Evolutionary conservation across 164 flowering plant species (phyloP).

Genomic region (Liriodendron chinense): DNA sequence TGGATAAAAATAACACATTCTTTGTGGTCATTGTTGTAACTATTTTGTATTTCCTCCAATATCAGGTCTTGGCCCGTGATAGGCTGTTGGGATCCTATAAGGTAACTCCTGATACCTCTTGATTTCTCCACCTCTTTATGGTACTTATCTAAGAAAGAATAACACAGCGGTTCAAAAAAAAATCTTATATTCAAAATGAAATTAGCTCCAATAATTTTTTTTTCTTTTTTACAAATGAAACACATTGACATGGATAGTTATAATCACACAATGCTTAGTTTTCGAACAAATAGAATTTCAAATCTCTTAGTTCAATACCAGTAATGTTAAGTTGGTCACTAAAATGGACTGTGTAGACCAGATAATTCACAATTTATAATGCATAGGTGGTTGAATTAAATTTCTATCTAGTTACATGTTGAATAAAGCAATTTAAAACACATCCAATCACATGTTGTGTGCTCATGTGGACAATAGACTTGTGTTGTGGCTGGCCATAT

Average conservation of each 20-base stretch:
- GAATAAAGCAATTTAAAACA: no score
- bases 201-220: background rate
- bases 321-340: no score
- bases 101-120: slow-evolving; percentile 33
- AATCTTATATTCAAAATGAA: background rate
- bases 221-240: background rate
- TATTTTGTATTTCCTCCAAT: slow-evolving; percentile 5
- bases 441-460: no score
- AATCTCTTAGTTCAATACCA: no score
- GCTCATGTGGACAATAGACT: no score
- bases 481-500: no score
- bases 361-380: no score
- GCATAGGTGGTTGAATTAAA: no score
- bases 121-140: background rate
- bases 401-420: no score
- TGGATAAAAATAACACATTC: background rate
- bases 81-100: slow-evolving; percentile 87
- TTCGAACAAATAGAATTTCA: no score
- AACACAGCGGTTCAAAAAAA: background rate
- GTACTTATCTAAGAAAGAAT: background rate
- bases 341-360: no score
- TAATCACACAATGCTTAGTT: background rate
- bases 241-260: background rate
- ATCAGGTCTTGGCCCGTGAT: slow-evolving; percentile 89
- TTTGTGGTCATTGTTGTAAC: slow-evolving; percentile 8